These are phyloP conservation scores for Phytophthora tubulina DNA, from an alignment of 352 stramenopile species.

Conservation along the genomic window DNA sequence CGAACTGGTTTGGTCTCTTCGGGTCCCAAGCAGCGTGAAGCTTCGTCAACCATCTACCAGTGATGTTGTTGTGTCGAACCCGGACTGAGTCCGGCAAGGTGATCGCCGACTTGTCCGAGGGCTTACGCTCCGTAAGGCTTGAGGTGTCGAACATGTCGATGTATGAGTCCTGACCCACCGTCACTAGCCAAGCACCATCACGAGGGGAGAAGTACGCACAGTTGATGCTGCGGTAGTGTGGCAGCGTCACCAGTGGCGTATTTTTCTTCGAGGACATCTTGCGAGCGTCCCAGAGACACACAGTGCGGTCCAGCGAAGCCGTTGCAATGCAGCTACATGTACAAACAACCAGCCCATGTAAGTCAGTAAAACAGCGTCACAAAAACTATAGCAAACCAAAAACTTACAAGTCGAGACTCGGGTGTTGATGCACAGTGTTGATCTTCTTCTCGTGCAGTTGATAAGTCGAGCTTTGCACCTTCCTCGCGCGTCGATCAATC, in stretches of 20 bases:
- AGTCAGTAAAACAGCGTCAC: slow-evolving; percentile 10
- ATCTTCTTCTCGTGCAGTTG: slow-evolving; percentile 87
- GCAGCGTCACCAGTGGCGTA: slow-evolving; percentile 62
- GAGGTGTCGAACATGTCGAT: slow-evolving; percentile 78
- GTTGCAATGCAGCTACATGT: slow-evolving; percentile 73
- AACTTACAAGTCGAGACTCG: slow-evolving; percentile 67
- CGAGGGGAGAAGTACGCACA: slow-evolving; percentile 87
- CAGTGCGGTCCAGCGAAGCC: slow-evolving; percentile 81
- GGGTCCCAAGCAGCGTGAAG: slow-evolving; percentile 85
- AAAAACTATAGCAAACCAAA: slow-evolving; percentile 1
- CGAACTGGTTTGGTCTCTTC: slow-evolving; percentile 76
- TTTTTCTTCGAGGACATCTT: slow-evolving; percentile 57
- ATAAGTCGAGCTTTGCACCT: slow-evolving; percentile 46
- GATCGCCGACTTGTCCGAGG: slow-evolving; percentile 45
- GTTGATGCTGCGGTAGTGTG: slow-evolving; percentile 85
- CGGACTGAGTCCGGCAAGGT: slow-evolving; percentile 49
- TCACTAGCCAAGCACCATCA: slow-evolving; percentile 73
- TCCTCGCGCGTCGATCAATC: slow-evolving; percentile 59
- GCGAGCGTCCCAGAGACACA: slow-evolving; percentile 85
- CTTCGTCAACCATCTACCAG: slow-evolving; percentile 89
- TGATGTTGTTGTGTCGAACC: slow-evolving; percentile 86
- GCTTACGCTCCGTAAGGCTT: slow-evolving; percentile 40
- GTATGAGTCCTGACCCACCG: slow-evolving; percentile 85
- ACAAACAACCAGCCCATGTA: slow-evolving; percentile 1
- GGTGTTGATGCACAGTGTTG: slow-evolving; percentile 86